These are phyloP conservation scores for Penicillium sp. DNA, from an alignment of 2,329 filamentous ascomycete genomes.

Conservation along the genomic window DNA sequence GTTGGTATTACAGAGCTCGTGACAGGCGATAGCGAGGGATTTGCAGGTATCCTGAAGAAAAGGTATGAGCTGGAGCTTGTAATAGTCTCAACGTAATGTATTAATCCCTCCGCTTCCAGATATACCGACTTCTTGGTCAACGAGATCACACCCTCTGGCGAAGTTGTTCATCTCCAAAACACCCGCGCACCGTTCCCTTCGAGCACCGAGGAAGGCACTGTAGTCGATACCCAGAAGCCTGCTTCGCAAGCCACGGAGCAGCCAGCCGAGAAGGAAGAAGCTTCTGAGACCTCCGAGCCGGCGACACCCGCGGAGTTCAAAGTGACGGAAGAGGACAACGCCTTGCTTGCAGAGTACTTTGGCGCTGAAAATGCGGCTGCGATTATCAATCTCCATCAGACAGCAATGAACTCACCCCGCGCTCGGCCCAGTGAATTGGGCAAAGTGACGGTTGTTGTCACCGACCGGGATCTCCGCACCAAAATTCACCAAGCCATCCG, in stretches of 20 bases:
- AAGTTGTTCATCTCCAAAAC: slow-evolving; percentile 70
- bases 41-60: slow-evolving; percentile 68
- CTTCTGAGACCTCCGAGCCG: slow-evolving; percentile 10
- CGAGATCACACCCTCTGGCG: slow-evolving; percentile 75
- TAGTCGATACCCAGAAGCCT: neutral
- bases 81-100: neutral
- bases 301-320: slow-evolving; percentile 29
- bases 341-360: slow-evolving; percentile 51
- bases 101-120: slow-evolving; percentile 39
- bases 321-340: slow-evolving; percentile 48
- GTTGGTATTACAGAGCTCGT: slow-evolving; percentile 68
- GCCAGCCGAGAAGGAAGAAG: slow-evolving; percentile 12
- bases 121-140: slow-evolving; percentile 94
- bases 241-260: slow-evolving; percentile 16
- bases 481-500: slow-evolving; percentile 68
- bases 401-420: slow-evolving; percentile 55
- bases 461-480: slow-evolving; percentile 63
- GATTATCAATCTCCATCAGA: slow-evolving; percentile 58
- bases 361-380: slow-evolving; percentile 51
- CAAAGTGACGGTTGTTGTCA: slow-evolving; percentile 56
- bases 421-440: slow-evolving; percentile 60
- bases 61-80: slow-evolving; percentile 43
- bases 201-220: slow-evolving; percentile 1
- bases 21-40: slow-evolving; percentile 58
- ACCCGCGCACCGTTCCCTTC: slow-evolving; percentile 35